phyloP scores from a whole-genome alignment of 768 basidiomycete genomes.

The Cyclocybe aegerita region DNA sequence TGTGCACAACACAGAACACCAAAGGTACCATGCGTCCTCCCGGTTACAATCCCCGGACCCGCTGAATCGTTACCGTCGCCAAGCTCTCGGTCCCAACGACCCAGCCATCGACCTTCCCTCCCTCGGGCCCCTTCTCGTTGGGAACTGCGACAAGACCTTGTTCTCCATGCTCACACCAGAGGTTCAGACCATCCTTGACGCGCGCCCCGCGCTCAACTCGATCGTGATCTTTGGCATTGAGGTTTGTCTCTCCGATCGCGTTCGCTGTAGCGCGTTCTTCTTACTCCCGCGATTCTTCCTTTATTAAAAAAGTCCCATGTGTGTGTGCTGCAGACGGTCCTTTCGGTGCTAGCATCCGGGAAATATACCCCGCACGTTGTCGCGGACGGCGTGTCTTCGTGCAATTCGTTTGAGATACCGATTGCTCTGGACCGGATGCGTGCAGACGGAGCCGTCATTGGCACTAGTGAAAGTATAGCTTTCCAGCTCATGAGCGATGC shows the following conservation, averaged over 20 bases:
- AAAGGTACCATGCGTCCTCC: slow-evolving; percentile 45
- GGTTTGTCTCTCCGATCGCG: slow-evolving; percentile 37
- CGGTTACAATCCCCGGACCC: background rate
- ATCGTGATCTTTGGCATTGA: slow-evolving; percentile 88
- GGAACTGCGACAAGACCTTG: slow-evolving; percentile 69
- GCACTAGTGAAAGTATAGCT: slow-evolving; percentile 78
- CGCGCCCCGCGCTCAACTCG: slow-evolving; percentile 48
- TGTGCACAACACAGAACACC: slow-evolving; percentile 86
- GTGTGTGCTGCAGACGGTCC: slow-evolving; percentile 82
- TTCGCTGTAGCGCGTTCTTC: slow-evolving; percentile 1
- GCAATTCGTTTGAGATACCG: slow-evolving; percentile 77
- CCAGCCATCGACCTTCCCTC: slow-evolving; percentile 56
- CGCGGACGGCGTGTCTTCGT: slow-evolving; percentile 84
- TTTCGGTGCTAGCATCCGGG: slow-evolving; percentile 56
- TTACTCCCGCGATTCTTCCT: background rate
- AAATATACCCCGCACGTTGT: slow-evolving; percentile 60
- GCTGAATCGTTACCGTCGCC: slow-evolving; percentile 2
- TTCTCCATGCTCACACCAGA: slow-evolving; percentile 87
- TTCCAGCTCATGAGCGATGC: slow-evolving; percentile 79
- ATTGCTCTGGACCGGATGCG: slow-evolving; percentile 70
- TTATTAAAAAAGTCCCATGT: slow-evolving; percentile 69
- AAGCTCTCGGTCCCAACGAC: slow-evolving; percentile 70
- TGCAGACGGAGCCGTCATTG: slow-evolving; percentile 71
- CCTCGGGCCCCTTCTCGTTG: slow-evolving; percentile 57
- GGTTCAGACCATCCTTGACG: slow-evolving; percentile 49